These are phyloP conservation scores for Penicillium griseofulvum DNA, from an alignment of 2,329 filamentous ascomycete genomes.

Conservation along the genomic window DNA sequence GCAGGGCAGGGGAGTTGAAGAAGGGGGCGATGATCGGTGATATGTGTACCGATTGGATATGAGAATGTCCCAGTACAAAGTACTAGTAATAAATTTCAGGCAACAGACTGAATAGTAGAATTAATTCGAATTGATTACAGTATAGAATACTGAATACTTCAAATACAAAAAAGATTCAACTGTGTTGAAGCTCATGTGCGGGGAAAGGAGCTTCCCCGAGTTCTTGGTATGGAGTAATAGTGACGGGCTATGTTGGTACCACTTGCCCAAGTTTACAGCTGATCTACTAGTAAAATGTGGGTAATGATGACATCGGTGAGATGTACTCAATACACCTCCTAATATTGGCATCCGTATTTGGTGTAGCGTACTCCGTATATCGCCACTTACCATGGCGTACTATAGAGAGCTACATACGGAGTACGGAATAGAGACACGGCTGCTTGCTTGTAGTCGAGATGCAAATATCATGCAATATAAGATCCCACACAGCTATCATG, in stretches of 20 bases:
- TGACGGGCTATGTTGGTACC: slow-evolving; percentile 2
- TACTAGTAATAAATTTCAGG: background rate
- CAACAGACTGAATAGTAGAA: background rate
- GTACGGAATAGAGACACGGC: background rate
- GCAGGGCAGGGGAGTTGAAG: slow-evolving; percentile 3
- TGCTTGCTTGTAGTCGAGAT: background rate
- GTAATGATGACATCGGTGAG: slow-evolving; percentile 13
- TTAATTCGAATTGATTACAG: background rate
- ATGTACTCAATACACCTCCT: slow-evolving; percentile 4
- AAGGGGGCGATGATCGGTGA: slow-evolving; percentile 10
- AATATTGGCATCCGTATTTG: background rate
- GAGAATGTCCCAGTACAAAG: background rate
- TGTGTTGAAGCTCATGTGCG: slow-evolving; percentile 9
- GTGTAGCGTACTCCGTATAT: background rate
- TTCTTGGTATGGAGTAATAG: slow-evolving; percentile 1
- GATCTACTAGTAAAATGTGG: background rate
- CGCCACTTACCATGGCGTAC: background rate
- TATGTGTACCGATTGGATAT: slow-evolving; percentile 3
- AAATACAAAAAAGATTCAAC: background rate
- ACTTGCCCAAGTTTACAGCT: background rate
- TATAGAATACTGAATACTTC: background rate
- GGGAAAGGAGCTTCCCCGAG: slow-evolving; percentile 13
- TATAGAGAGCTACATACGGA: background rate
- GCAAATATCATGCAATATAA: background rate
- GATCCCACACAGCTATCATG: background rate